phyloP scores from a whole-genome alignment of 164 flowering plant species.

The Vitis rupestris region DNA sequence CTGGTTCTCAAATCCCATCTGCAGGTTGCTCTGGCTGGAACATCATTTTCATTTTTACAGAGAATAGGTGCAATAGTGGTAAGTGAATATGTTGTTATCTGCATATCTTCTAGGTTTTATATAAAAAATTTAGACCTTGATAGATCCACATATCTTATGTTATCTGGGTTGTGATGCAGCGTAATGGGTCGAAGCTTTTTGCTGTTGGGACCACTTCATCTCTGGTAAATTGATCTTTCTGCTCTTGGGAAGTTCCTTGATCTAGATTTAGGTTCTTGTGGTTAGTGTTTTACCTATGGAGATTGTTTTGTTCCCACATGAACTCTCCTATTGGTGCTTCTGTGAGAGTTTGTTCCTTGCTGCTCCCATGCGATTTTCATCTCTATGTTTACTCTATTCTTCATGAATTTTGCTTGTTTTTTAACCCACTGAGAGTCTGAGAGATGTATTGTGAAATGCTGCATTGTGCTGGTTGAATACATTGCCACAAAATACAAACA shows the following conservation, averaged over 20 bases:
- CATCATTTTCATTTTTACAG: slow-evolving; percentile 76
- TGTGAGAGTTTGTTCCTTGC: background rate
- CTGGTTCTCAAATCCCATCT: slow-evolving; percentile 11
- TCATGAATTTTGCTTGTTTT: too few species aligned
- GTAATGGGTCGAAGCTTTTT: slow-evolving; percentile 93
- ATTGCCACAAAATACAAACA: too few species aligned
- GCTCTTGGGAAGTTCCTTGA: slow-evolving; percentile 5
- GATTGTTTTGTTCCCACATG: background rate
- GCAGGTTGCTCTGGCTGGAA: slow-evolving; percentile 87
- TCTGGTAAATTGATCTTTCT: slow-evolving; percentile 48
- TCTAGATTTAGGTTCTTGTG: background rate
- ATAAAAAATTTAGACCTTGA: background rate
- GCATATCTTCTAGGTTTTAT: background rate
- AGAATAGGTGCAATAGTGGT: slow-evolving; percentile 90
- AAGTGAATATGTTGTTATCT: slow-evolving; percentile 11
- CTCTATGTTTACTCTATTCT: too few species aligned
- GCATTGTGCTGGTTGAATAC: too few species aligned
- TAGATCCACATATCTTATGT: background rate
- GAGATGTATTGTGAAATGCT: too few species aligned
- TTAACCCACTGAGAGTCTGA: too few species aligned
- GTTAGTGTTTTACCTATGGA: background rate
- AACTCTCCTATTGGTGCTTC: background rate
- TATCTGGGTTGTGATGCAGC: slow-evolving; percentile 43
- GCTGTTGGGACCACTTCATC: slow-evolving; percentile 93
- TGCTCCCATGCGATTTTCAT: too few species aligned